phyloP scores from a whole-genome alignment of 345 rosid genomes.

The Pseudoturritis turrita region DNA sequence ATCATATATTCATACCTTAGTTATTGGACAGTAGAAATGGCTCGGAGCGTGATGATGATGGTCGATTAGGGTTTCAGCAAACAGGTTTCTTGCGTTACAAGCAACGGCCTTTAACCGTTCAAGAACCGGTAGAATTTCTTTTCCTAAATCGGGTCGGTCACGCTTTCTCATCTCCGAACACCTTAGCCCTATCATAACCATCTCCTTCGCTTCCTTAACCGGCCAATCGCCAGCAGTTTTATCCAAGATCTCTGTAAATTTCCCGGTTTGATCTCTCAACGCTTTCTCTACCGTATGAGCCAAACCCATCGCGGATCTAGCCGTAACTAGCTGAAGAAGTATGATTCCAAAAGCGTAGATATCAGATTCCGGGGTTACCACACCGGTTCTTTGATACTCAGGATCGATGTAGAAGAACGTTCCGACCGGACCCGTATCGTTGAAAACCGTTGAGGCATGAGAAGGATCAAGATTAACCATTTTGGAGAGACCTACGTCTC shows the following conservation, averaged over 20 bases:
- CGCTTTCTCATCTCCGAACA: slow-evolving; percentile 71
- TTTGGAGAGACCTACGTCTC: slow-evolving; percentile 85
- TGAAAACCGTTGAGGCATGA: slow-evolving; percentile 36
- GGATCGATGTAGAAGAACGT: slow-evolving; percentile 87
- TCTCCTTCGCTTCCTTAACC: slow-evolving; percentile 53
- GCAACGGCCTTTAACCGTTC: slow-evolving; percentile 60
- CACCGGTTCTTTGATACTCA: slow-evolving; percentile 81
- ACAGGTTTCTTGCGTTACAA: slow-evolving; percentile 26
- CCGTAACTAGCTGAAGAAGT: slow-evolving; percentile 71
- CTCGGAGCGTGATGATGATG: slow-evolving; percentile 40
- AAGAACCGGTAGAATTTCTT: slow-evolving; percentile 58
- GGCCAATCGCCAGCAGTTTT: slow-evolving; percentile 79
- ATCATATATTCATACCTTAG: slow-evolving; percentile 44
- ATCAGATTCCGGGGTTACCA: slow-evolving; percentile 67
- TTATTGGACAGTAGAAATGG: slow-evolving; percentile 80
- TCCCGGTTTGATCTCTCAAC: slow-evolving; percentile 42
- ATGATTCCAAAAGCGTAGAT: slow-evolving; percentile 83
- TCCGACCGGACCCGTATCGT: slow-evolving; percentile 72
- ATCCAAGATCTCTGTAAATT: slow-evolving; percentile 55
- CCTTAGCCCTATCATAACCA: slow-evolving; percentile 60
- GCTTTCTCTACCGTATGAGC: slow-evolving; percentile 65
- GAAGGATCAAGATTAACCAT: slow-evolving; percentile 45
- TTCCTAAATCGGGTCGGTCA: slow-evolving; percentile 73
- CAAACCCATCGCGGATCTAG: slow-evolving; percentile 65
- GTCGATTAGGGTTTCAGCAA: neutral